A percentile compares a stretch with the other conserved stretches of the same genome.
Evolutionary conservation across 192 early-diverging fungal genomes (phyloP).

Genomic region (Pilaira anomala): DNA sequence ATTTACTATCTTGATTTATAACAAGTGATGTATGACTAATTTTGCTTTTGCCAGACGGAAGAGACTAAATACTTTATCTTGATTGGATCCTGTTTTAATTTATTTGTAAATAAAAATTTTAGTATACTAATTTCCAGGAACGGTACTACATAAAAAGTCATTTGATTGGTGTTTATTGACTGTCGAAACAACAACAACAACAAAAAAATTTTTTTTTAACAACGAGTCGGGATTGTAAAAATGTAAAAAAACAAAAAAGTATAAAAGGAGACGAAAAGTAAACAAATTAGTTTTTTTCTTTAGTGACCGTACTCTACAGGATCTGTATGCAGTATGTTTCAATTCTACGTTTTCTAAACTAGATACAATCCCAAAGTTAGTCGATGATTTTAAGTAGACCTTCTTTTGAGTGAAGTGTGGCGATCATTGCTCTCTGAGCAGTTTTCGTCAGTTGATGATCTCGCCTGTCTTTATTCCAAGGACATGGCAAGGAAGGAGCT

Average conservation of each 20-base stretch:
- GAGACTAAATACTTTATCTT: too few relatives aligned
- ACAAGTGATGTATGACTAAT: too few relatives aligned
- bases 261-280: not conserved
- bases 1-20: too few relatives aligned
- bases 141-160: too few relatives aligned
- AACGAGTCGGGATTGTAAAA: too few relatives aligned
- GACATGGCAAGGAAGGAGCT: slow-evolving; percentile 25
- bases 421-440: slow-evolving; percentile 8
- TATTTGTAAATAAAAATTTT: too few relatives aligned
- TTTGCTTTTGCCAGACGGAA: too few relatives aligned
- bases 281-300: slow-evolving; percentile 21
- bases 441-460: slow-evolving; percentile 27
- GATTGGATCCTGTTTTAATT: too few relatives aligned
- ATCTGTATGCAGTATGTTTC: slow-evolving; percentile 30
- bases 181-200: too few relatives aligned
- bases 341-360: slow-evolving; percentile 29
- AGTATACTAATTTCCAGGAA: too few relatives aligned
- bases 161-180: too few relatives aligned
- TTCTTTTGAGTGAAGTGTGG: slow-evolving; percentile 30
- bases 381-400: slow-evolving; percentile 25
- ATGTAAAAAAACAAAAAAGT: not conserved
- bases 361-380: slow-evolving; percentile 23
- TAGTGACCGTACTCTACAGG: slow-evolving; percentile 35
- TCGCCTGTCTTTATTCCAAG: slow-evolving; percentile 31
- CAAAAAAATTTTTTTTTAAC: too few relatives aligned